Evolutionary conservation across 1,139 yeast genomes (phyloP), one percentile per base, ranked within the genome.

Genomic region (Taphrina flavorubra): DNA sequence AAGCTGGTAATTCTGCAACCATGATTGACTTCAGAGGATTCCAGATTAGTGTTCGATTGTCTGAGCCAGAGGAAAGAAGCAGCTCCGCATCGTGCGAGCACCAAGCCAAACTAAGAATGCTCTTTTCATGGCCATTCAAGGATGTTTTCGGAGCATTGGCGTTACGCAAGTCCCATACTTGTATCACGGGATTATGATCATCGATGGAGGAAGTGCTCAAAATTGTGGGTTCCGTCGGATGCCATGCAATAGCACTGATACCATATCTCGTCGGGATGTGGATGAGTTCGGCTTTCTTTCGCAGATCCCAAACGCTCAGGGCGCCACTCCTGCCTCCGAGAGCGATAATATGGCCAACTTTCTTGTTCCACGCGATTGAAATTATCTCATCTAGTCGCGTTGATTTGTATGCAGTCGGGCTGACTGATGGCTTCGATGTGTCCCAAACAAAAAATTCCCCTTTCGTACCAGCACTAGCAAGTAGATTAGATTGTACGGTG

Each of bases 121-220:
- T 99, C 78, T 89, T 89, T 67, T 86, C 85, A 77, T 94, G 98
- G 68, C 97, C 97, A 65, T 81, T 80, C 75, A 94, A 79, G 39
- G 89, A 81, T 72, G 81, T 80, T 76, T 90, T 92, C 7, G 99
- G 99, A 31, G 90, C 92, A 76, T 89, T 89, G 34, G 97, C 86
- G 77, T 94, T 94, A 78, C 97, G 86, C 76, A 95, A 84, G 80
- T 94, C 98, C 99, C 99, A 95, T 16, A 94, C 83, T 73, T 91
- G 80, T 68, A 95, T 87, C 51, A 90, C 84, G 11, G 99, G 97
- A 71, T 87, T 87, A 18, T 84, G 81, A 77, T 92, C 98, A 71
- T 86, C 86, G 70, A 88, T 92, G 58, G 95, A 87, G 40, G 97
- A 97, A 42, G 98, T 92, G 51, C 90, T 85, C 72, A 95, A 85